These are phyloP conservation scores for Turritis glabra DNA, from an alignment of 345 rosid species.

Conservation along the genomic window DNA sequence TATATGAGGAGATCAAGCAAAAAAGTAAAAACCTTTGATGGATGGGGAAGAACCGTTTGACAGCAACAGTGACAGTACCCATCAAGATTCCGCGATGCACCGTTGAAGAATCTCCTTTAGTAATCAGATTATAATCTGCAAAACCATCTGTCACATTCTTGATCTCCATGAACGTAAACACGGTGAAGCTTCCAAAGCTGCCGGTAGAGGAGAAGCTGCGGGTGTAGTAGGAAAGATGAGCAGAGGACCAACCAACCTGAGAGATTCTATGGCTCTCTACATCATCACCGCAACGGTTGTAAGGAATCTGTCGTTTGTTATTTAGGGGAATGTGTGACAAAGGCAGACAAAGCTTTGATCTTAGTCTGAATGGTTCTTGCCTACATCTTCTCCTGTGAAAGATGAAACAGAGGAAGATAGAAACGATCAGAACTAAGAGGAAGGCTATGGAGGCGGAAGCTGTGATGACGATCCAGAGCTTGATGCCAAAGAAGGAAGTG, in stretches of 20 bases:
- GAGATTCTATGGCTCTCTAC: slow-evolving; percentile 30
- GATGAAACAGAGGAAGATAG: slow-evolving; percentile 40
- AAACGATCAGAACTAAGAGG: slow-evolving; percentile 33
- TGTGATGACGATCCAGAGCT: slow-evolving; percentile 54
- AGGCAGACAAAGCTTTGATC: slow-evolving; percentile 40
- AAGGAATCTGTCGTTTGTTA: slow-evolving; percentile 4
- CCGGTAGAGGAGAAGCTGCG: slow-evolving; percentile 30
- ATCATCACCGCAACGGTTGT: slow-evolving; percentile 25
- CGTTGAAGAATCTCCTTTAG: slow-evolving; percentile 49
- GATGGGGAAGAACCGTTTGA: slow-evolving; percentile 47
- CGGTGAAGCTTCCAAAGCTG: slow-evolving; percentile 35
- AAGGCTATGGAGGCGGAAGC: slow-evolving; percentile 29
- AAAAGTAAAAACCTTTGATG: slow-evolving; percentile 43
- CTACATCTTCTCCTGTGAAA: slow-evolving; percentile 14
- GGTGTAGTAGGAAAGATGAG: slow-evolving; percentile 27
- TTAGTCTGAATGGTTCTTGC: slow-evolving; percentile 39
- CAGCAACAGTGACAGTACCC: slow-evolving; percentile 52
- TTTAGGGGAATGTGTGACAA: slow-evolving; percentile 32
- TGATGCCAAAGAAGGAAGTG: slow-evolving; percentile 53
- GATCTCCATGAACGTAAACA: slow-evolving; percentile 50
- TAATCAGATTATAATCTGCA: slow-evolving; percentile 52
- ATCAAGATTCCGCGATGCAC: slow-evolving; percentile 55
- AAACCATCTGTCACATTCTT: slow-evolving; percentile 55
- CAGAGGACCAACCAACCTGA: slow-evolving; percentile 27
- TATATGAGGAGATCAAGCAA: background rate